Conservation (phyloP, 148 eudicot genomes). For the Cornus kousa region DNA sequence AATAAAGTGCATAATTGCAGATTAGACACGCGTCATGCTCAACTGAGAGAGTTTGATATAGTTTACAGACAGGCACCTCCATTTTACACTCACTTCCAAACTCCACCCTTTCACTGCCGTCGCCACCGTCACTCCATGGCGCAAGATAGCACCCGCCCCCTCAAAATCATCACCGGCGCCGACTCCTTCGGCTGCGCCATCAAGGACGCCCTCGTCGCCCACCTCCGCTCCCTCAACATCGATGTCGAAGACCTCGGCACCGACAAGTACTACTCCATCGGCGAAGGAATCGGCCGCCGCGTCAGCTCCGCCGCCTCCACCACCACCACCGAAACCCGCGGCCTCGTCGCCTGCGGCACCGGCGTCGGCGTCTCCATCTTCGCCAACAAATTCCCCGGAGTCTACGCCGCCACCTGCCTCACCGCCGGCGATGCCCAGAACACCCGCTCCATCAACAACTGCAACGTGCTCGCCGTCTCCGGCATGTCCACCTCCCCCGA, state of each 20-base stretch:
- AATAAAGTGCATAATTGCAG: no score
- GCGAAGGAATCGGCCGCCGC: constrained; percentile 58
- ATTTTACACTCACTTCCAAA: not conserved
- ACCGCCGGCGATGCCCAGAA: constrained; percentile 58
- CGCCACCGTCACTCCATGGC: constrained; percentile 13
- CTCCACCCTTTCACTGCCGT: not conserved
- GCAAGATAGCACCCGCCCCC: constrained; percentile 24
- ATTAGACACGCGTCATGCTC: no score
- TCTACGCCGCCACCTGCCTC: constrained; percentile 73
- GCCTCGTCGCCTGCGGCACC: constrained; percentile 77
- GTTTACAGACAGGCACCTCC: not conserved
- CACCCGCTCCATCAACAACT: constrained; percentile 75
- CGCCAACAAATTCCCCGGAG: constrained; percentile 77
- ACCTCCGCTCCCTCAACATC: constrained; percentile 69
- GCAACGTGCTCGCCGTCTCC: constrained; percentile 78
- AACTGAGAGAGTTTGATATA: no score
- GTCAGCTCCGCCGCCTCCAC: constrained; percentile 31
- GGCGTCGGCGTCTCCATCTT: constrained; percentile 81
- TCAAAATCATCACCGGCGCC: constrained; percentile 81
- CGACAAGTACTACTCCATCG: constrained; percentile 70
- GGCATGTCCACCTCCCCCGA: constrained; percentile 56
- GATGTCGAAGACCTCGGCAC: constrained; percentile 82
- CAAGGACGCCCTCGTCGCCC: constrained; percentile 60
- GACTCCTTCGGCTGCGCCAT: constrained; percentile 64
- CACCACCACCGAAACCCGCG: constrained; percentile 38